Evolutionary conservation across 2,329 filamentous ascomycete genomes (phyloP).

Genomic region (Neofusicoccum kwambonambiense): DNA sequence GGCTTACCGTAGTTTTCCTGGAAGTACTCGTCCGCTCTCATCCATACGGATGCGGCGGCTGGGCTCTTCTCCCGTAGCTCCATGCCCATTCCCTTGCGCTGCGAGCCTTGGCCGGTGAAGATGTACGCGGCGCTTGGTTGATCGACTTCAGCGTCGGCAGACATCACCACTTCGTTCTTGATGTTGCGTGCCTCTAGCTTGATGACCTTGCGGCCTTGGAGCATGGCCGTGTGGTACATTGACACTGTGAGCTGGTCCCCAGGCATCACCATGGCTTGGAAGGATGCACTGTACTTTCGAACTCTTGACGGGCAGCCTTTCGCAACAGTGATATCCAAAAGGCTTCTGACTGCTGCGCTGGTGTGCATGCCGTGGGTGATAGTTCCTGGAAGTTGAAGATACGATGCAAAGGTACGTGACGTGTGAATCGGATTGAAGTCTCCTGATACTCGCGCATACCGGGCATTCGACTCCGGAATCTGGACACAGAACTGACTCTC

Average conservation of each 20-base stretch:
- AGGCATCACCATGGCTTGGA: constrained; percentile 40
- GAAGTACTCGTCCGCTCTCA: constrained; percentile 55
- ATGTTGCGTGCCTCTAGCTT: constrained; percentile 34
- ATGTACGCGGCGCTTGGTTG: constrained; percentile 36
- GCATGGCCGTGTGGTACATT: constrained; percentile 36
- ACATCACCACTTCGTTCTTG: constrained; percentile 34
- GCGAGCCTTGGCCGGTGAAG: constrained; percentile 46
- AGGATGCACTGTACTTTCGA: constrained; percentile 31
- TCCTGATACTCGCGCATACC: constrained; percentile 34
- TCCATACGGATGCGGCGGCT: constrained; percentile 38
- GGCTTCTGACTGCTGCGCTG: constrained; percentile 30
- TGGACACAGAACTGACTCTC: constrained; percentile 19
- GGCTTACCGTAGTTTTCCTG: constrained; percentile 33
- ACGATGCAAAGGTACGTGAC: constrained; percentile 37
- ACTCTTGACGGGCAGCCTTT: constrained; percentile 25
- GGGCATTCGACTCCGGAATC: constrained; percentile 20
- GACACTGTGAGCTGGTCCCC: constrained; percentile 34
- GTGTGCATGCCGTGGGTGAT: constrained; percentile 46
- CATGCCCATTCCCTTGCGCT: constrained; percentile 44
- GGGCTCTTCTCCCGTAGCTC: constrained; percentile 37
- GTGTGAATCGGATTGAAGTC: constrained; percentile 46
- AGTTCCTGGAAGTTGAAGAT: constrained; percentile 37
- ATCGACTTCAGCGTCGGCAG: constrained; percentile 31
- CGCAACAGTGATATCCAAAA: constrained; percentile 27
- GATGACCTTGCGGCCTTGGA: constrained; percentile 34